Evolutionary conservation across 805 yeast genomes (phyloP), one percentile per base, ranked within the genome.

Genomic region (Metschnikowia reukaufii): DNA sequence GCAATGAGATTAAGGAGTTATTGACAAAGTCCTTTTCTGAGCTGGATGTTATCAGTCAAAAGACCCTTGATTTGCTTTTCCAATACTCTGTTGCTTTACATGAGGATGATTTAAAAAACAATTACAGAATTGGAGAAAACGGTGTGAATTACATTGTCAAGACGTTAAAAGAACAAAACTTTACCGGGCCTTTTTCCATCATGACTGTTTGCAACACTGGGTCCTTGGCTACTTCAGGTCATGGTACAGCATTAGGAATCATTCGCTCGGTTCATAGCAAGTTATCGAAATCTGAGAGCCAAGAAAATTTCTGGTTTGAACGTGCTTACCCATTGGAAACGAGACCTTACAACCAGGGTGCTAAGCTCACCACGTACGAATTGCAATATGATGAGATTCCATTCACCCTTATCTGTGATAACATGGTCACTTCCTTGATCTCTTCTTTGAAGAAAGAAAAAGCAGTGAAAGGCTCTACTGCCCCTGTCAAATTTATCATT

Each of bases 201-300:
- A 68, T 94, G 62, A 92, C 98, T 1, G 88, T 94, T 47, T 92
- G 99, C 67, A 92, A 92, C 67, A 92, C 99, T 0, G 99, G 99
- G 0, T 88, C 97, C 0, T 73, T 92, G 49, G 99, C 99, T 1
- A 92, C 99, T 1, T 88, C 98, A 4, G 98, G 98, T 2, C 92
- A 90, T 63, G 99, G 99, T 25, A 92, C 99, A 4, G 98, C 98
- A 0, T 74, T 92, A 25, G 98, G 99, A 12, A 88, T 94, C 19
- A 82, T 92, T 33, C 79, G 98, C 55, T 81, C 96, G 0, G 72
- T 87, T 2, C 58, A 51, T 78, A 76, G 77, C 60, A 63, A 44
- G 66, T 73, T 72, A 50, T 64, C 80, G 0, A 50, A 63, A 39
- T 48, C 49, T 8, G 48, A 32, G 15, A 47, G 63, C 1, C 56